Evolutionary conservation across 2,329 filamentous ascomycete genomes (phyloP), one percentile per base, ranked within the genome.

Genomic region (Calycina herbarum): DNA sequence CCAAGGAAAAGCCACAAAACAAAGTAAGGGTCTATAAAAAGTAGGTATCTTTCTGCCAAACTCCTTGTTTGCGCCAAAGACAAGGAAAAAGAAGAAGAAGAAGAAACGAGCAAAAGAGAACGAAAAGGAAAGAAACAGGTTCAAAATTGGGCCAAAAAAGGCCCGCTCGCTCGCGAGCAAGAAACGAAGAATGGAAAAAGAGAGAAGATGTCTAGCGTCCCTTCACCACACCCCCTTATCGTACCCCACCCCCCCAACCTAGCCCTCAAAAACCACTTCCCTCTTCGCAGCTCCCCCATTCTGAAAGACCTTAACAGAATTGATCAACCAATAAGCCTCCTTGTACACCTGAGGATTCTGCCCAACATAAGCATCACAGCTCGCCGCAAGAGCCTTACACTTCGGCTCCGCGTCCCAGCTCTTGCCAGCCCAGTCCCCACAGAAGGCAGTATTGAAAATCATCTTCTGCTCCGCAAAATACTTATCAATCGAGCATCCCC

Each of bases 401-500:
- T 84, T 82, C 4, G 78, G 68, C 66, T 88, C 82, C 38, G 57
- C 73, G 29, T 57, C 27, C 89, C 90, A 96, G 40, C 88, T 86
- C 54, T 80, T 76, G 29, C 92, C 92, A 7, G 93, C 93, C 93
- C 93, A 97, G 74, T 62, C 86, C 24, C 94, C 94, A 77, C 94
- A 97, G 77, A 96, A 92, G 5, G 90, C 91, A 0, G 89, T 95
- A 78, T 94, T 87, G 77, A 95, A 89, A 69, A 94, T 85, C 69
- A 97, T 87, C 72, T 89, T 85, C 80, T 96, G 85, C 66, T 89
- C 78, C 66, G 80, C 80, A 80, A 97, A 96, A 77, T 89, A 84
- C 1, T 78, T 70, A 67, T 88, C 81, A 69, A 96, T 90, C 71
- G 94, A 80, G 78, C 94, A 97, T 64, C 81, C 82, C 0, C 85